Base-by-base conservation (phyloP, 257 asterid species). In the Petunia axillaris region DNA sequence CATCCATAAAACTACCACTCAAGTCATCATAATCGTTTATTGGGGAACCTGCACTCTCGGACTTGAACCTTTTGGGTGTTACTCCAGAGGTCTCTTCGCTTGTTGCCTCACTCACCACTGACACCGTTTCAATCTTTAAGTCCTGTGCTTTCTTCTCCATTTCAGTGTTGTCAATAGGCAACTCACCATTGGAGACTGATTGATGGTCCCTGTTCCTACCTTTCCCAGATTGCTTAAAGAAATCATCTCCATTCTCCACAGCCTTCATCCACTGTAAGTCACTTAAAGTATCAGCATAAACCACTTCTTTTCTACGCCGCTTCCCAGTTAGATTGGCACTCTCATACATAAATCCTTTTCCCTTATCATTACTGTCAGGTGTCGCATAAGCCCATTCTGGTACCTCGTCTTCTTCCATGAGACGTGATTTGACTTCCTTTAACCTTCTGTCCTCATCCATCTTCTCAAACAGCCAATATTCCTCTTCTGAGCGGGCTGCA, bases 401-500 rank as follows among this genome's bases (percentile, higher is more conserved):
- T 37, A 96, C 94, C 89, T 96, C 98, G 35, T 91, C 94, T 14
- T 94, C 97, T 85, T 92, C 98, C 98, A 96, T 91, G 59, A 96
- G 97, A 77, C 99, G 98, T 40, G 97, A 83, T 78, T 93, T 86
- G 91, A 43, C 91, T 86, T 96, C 99, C 79, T 85, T 90, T 81
- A 82, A 91, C 82, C 97, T 87, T 85, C 99, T 90, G 87, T 92
- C 98, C 81, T 96, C 97, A 4, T 96, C 99, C 98, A 96, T 96
- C 85, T 89, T 96, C 93, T 96, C 98, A 39, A 96, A 96, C 73
- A 94, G 78, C 98, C 97, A 93, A 58, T 88, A 96, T 81, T 96
- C 99, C 87, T 96, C 98, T 0, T 94, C 98, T 68, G 99, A 70
- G 41, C 99, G 89, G 57, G 99, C 99, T 67, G 99, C 99, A 63